Evolutionary conservation across 495 filamentous ascomycete species (phyloP).

Genomic region (Venustampulla echinocandica): DNA sequence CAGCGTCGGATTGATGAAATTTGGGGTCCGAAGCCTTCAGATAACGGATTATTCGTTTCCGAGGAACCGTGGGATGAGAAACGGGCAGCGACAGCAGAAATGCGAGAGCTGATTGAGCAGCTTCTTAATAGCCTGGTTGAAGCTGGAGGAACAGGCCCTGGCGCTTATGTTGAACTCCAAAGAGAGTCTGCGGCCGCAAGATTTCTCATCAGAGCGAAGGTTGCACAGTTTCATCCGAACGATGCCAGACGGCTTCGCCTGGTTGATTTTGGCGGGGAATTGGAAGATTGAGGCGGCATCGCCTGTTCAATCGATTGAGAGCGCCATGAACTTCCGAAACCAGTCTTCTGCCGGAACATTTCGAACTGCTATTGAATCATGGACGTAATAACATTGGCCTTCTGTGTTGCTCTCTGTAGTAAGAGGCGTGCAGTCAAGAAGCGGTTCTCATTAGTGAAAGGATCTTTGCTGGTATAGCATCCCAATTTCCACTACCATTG

Average conservation of each 20-base stretch:
- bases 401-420: no score
- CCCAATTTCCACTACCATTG: no score
- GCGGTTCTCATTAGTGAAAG: no score
- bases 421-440: no score
- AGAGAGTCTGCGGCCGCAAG: slow-evolving; percentile 72
- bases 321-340: no score
- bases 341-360: no score
- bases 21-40: slow-evolving; percentile 40
- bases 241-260: slow-evolving; percentile 69
- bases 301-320: no score
- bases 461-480: no score
- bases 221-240: slow-evolving; percentile 78
- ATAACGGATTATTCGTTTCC: slow-evolving; percentile 22
- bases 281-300: slow-evolving; percentile 47
- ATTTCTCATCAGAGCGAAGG: slow-evolving; percentile 75
- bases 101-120: slow-evolving; percentile 56
- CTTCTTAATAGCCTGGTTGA: slow-evolving; percentile 55
- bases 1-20: slow-evolving; percentile 71
- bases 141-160: slow-evolving; percentile 42
- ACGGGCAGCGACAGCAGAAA: slow-evolving; percentile 55
- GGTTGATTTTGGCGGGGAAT: slow-evolving; percentile 73
- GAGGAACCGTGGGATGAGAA: slow-evolving; percentile 45
- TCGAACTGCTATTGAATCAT: no score
- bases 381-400: no score
- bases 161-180: slow-evolving; percentile 58